Evolutionary conservation across 2,329 filamentous ascomycete genomes (phyloP), one percentile per base, ranked within the genome.

Genomic region (Nothomitra cinnamomea): DNA sequence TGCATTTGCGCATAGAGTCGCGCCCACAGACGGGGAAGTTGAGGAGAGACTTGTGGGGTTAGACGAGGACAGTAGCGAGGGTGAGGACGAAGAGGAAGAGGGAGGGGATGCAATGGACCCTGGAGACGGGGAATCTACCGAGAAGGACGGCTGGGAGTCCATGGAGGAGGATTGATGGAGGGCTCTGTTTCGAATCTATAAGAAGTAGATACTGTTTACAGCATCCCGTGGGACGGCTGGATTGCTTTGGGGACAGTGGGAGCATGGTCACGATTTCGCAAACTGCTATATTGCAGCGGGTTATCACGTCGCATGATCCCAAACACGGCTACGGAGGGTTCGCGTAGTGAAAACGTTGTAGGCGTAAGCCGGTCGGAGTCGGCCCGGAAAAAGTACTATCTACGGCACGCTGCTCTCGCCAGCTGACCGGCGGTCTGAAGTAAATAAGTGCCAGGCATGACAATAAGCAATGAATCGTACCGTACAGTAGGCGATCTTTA

Each of bases 41-140:
- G 71, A 76, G 64, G 90, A 98, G 68, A 78, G 86, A 55, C 71
- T 92, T 49, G 79, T 96, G 3, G 85, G 83, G 1, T 74, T 94
- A 49, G 75, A 77, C 36, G 77, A 82, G 47, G 75, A 82, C 53
- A 79, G 80, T 57, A 83, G 81, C 59, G 75, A 72, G 43, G 73
- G 71, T 56, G 75, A 67, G 42, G 72, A 68, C 43, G 70, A 68
- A 48, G 63, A 62, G 53, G 70, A 71, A 22, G 74, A 67, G 19
- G 69, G 65, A 12, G 64, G 62, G 5, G 64, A 62, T 1, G 61
- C 57, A 17, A 12, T 7, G 62, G 56, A 40, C 61, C 62, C 19
- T 64, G 67, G 22, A 38, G 40, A 36, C 10, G 3, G 22, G n/a
- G 48, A 42, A 15, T 17, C 19, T 24, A 12, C 24, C 21, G 48